Conservation (phyloP, 352 stramenopile genomes). For the Globisporangium spinosum region DNA sequence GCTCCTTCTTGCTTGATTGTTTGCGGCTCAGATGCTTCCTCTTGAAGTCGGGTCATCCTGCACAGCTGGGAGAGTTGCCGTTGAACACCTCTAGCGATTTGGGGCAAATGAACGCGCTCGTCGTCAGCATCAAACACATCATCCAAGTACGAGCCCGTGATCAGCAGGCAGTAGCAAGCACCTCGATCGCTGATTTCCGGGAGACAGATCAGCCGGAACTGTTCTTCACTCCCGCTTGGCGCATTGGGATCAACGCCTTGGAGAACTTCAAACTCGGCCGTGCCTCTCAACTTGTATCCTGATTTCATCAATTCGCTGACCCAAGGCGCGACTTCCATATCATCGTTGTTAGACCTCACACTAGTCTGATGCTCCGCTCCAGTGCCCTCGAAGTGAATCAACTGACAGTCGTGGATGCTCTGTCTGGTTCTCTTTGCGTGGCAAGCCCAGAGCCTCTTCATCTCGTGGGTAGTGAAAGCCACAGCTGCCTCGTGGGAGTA, state of each 20-base stretch:
- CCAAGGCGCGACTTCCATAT: constrained; percentile 4
- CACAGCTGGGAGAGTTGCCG: constrained; percentile 10
- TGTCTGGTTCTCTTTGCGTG: not conserved
- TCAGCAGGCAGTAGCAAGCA: constrained; percentile 2
- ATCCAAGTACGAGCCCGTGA: constrained; percentile 5
- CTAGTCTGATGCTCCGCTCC: not conserved
- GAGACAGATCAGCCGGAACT: constrained; percentile 4
- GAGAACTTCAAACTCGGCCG: not conserved
- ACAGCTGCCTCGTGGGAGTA: not conserved
- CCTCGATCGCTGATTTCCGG: not conserved
- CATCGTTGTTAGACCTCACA: not conserved
- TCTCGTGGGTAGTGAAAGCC: not conserved
- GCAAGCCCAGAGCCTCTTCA: constrained; percentile 14
- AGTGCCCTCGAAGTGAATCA: not conserved
- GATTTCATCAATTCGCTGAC: not conserved
- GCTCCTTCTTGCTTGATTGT: not conserved
- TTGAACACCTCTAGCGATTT: constrained; percentile 3
- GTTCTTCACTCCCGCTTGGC: not conserved
- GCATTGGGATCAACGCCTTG: not conserved
- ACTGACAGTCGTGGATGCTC: constrained; percentile 4
- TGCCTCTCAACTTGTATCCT: not conserved
- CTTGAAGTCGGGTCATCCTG: not conserved
- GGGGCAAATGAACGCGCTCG: constrained; percentile 11
- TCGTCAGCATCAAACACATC: constrained; percentile 13
- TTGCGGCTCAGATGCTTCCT: not conserved